Percentiles rank a stretch among this genome's conserved stretches.
Evolutionary conservation across 805 yeast genomes (phyloP).

Genomic region (Metschnikowia colocasiae): DNA sequence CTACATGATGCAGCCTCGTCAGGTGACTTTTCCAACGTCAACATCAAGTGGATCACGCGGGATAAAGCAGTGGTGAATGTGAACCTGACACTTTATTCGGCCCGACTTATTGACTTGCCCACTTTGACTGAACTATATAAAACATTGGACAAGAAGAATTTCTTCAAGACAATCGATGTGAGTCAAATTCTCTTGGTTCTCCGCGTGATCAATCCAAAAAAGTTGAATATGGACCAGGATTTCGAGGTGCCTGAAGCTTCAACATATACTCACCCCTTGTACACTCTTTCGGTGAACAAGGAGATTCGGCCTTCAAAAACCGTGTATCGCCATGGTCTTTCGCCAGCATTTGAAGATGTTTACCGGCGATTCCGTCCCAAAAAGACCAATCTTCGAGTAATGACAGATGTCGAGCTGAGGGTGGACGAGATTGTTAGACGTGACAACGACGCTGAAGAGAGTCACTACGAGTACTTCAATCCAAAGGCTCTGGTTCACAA

Average conservation of each 20-base stretch:
- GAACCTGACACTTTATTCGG: conserved; percentile 69
- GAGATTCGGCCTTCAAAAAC: conserved; percentile 45
- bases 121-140: conserved; percentile 84
- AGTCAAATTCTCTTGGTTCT: conserved; percentile 81
- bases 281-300: conserved; percentile 28
- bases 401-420: conserved; percentile 72
- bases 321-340: conserved; percentile 71
- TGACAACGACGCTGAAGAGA: conserved; percentile 83
- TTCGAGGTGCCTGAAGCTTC: conserved; percentile 39
- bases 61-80: conserved; percentile 74
- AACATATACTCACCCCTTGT: conserved; percentile 38
- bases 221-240: conserved; percentile 43
- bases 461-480: conserved; percentile 71
- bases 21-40: conserved; percentile 69
- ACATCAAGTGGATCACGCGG: conserved; percentile 78
- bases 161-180: conserved; percentile 81
- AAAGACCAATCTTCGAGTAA: conserved; percentile 63
- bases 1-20: conserved; percentile 72
- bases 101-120: conserved; percentile 84
- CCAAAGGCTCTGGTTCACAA: conserved; percentile 28
- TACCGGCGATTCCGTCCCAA: conserved; percentile 67
- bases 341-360: conserved; percentile 74
- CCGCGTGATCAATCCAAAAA: conserved; percentile 42
- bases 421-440: conserved; percentile 71
- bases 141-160: conserved; percentile 82